Percentiles rank a stretch among this genome's conserved stretches.
These are phyloP conservation scores for Platismatia glauca DNA, from an alignment of 495 filamentous ascomycete genomes.

Conservation along the genomic window DNA sequence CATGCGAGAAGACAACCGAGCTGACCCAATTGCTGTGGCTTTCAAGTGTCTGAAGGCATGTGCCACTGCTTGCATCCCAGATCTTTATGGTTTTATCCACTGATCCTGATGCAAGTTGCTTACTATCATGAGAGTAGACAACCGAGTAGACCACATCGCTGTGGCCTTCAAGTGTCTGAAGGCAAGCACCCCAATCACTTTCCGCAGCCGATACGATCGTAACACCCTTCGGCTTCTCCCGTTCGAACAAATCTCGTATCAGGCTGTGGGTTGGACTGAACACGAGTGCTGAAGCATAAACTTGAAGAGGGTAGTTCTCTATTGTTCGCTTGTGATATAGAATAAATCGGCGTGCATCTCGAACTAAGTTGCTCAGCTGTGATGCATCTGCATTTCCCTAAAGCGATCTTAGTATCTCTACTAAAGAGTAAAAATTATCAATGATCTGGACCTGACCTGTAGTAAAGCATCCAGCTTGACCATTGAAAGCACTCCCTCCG, in stretches of 20 bases:
- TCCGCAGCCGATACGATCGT: conserved; percentile 16
- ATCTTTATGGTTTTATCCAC: too few species aligned
- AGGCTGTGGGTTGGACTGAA: conserved; percentile 27
- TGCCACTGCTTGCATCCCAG: too few species aligned
- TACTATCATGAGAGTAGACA: too few species aligned
- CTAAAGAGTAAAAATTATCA: not conserved
- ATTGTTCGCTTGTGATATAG: conserved; percentile 25
- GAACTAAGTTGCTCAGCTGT: conserved; percentile 20
- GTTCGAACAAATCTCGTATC: conserved; percentile 18
- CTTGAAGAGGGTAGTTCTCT: conserved; percentile 29
- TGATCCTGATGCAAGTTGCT: too few species aligned
- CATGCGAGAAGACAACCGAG: too few species aligned
- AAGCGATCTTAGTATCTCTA: not conserved
- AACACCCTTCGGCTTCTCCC: conserved; percentile 21
- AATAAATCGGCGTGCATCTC: conserved; percentile 28
- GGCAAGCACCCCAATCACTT: conserved; percentile 20
- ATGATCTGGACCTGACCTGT: not conserved
- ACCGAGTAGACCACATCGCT: too few species aligned
- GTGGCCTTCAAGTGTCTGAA: conserved; percentile 29
- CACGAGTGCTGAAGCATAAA: conserved; percentile 29
- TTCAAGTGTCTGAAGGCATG: too few species aligned
- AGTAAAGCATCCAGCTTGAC: conserved; percentile 2
- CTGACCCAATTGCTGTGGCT: too few species aligned
- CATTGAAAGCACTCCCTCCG: conserved; percentile 4
- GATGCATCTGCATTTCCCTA: conserved; percentile 17